Conservation (phyloP, 2,329 filamentous ascomycete genomes). For the Fusarium sp. region DNA sequence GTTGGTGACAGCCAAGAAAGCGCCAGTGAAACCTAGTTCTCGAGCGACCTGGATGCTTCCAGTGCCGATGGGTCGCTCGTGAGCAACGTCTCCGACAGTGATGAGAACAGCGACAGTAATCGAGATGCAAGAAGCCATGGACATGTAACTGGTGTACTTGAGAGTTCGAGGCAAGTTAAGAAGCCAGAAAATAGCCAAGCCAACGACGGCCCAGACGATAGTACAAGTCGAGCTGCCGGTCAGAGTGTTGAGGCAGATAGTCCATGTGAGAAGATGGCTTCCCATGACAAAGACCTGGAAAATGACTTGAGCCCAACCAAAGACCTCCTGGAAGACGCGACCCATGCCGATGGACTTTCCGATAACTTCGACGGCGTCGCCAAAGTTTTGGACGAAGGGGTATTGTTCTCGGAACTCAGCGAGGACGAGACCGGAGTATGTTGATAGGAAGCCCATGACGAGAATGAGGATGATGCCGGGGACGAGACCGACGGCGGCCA, state of each 20-base stretch:
- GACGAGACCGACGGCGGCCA: slow-evolving; percentile 76
- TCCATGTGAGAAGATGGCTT: slow-evolving; percentile 75
- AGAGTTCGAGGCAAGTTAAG: slow-evolving; percentile 71
- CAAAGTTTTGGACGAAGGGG: slow-evolving; percentile 74
- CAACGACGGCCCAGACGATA: slow-evolving; percentile 71
- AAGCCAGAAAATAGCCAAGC: slow-evolving; percentile 67
- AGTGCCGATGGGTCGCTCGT: slow-evolving; percentile 53
- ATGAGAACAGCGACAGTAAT: slow-evolving; percentile 71
- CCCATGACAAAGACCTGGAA: slow-evolving; percentile 77
- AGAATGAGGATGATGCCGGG: slow-evolving; percentile 80
- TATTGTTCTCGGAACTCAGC: slow-evolving; percentile 79
- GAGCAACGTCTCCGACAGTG: slow-evolving; percentile 71
- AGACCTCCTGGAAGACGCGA: slow-evolving; percentile 65
- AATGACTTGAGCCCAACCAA: slow-evolving; percentile 68
- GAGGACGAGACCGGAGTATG: slow-evolving; percentile 64
- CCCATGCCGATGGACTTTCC: slow-evolving; percentile 59
- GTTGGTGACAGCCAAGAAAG: slow-evolving; percentile 69
- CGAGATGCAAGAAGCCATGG: slow-evolving; percentile 70
- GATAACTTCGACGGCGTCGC: slow-evolving; percentile 72
- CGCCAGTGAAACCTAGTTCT: slow-evolving; percentile 60
- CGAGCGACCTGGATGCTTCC: slow-evolving; percentile 48
- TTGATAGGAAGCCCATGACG: slow-evolving; percentile 73
- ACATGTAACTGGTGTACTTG: slow-evolving; percentile 70
- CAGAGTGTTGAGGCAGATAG: slow-evolving; percentile 73
- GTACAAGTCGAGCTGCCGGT: slow-evolving; percentile 70